These are phyloP conservation scores for Gynostemma pentaphyllum DNA, from an alignment of 306 rosid genomes.

Conservation along the genomic window DNA sequence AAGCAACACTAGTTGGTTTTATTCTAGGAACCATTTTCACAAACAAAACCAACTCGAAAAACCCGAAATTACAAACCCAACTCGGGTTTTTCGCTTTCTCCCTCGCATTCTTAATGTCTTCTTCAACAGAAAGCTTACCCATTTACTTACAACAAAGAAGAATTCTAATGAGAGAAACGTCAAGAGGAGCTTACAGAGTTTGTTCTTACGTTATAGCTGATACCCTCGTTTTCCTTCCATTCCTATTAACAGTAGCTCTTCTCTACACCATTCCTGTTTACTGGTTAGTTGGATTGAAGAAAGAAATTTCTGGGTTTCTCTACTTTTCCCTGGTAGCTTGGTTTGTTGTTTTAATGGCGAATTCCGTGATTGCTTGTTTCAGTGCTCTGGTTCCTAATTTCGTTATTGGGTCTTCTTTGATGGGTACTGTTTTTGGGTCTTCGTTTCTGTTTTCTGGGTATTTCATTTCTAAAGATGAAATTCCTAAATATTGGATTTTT, in stretches of 20 bases:
- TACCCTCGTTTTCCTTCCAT: slow-evolving; percentile 51
- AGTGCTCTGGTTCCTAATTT: slow-evolving; percentile 27
- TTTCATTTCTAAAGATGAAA: slow-evolving; percentile 26
- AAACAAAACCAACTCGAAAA: slow-evolving; percentile 19
- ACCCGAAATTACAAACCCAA: slow-evolving; percentile 32
- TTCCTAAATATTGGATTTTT: slow-evolving; percentile 35
- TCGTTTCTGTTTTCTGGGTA: slow-evolving; percentile 40
- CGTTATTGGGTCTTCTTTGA: slow-evolving; percentile 24
- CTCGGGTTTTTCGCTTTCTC: slow-evolving; percentile 65
- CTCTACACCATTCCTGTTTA: slow-evolving; percentile 57
- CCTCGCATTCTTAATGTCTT: slow-evolving; percentile 59
- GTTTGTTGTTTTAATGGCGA: slow-evolving; percentile 51
- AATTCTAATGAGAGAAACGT: slow-evolving; percentile 58
- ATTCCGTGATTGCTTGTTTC: slow-evolving; percentile 24
- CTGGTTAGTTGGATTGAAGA: slow-evolving; percentile 65
- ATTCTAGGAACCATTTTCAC: slow-evolving; percentile 54
- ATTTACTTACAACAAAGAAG: slow-evolving; percentile 69
- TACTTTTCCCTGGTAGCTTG: slow-evolving; percentile 65
- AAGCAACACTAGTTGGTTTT: slow-evolving; percentile 55
- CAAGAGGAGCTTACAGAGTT: slow-evolving; percentile 72
- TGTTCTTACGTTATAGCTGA: slow-evolving; percentile 62
- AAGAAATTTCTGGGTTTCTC: slow-evolving; percentile 43
- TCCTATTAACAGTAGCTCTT: slow-evolving; percentile 41
- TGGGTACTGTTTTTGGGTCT: slow-evolving; percentile 21
- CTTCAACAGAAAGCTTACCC: slow-evolving; percentile 67